A percentile compares a stretch with the other conserved stretches of the same genome.
Evolutionary conservation across 208 protist genomes (phyloP).

Genomic region (Naegleria fowleri): DNA sequence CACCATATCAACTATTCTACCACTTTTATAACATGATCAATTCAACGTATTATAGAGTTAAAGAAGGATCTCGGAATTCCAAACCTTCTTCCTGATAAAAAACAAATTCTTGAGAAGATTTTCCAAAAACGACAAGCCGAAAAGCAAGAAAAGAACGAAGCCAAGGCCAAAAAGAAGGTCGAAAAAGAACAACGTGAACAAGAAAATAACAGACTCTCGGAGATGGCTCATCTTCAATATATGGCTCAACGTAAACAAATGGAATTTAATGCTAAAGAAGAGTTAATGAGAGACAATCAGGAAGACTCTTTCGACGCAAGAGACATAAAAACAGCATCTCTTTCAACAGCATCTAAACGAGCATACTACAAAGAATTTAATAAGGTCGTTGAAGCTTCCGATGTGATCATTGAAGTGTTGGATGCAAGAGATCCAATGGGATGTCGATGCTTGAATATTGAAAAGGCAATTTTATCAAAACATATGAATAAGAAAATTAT

Average conservation of each 20-base stretch:
- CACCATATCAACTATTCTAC: not conserved
- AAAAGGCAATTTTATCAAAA: slow-evolving; percentile 75
- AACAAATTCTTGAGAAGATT: slow-evolving; percentile 37
- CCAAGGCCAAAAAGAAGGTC: not conserved
- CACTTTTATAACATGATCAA: not conserved
- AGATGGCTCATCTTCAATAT: not conserved
- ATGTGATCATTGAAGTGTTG: slow-evolving; percentile 94
- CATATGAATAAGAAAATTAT: slow-evolving; percentile 84
- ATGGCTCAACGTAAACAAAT: not conserved
- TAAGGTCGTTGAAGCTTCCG: slow-evolving; percentile 76
- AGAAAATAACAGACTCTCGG: not conserved
- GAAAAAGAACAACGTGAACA: not conserved
- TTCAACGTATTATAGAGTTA: slow-evolving; percentile 11
- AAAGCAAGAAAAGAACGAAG: slow-evolving; percentile 25
- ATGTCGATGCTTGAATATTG: slow-evolving; percentile 82
- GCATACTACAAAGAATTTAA: slow-evolving; percentile 60
- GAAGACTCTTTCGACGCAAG: not conserved
- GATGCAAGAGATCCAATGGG: slow-evolving; percentile 93
- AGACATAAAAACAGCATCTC: not conserved
- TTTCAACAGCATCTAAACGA: not conserved
- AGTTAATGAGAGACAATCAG: not conserved
- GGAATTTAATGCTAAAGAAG: not conserved
- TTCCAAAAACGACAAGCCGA: slow-evolving; percentile 4
- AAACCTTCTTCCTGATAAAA: slow-evolving; percentile 39
- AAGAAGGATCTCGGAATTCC: slow-evolving; percentile 46